Base-by-base conservation (phyloP, 441 rosid species). In the Daphne laureola region DNA sequence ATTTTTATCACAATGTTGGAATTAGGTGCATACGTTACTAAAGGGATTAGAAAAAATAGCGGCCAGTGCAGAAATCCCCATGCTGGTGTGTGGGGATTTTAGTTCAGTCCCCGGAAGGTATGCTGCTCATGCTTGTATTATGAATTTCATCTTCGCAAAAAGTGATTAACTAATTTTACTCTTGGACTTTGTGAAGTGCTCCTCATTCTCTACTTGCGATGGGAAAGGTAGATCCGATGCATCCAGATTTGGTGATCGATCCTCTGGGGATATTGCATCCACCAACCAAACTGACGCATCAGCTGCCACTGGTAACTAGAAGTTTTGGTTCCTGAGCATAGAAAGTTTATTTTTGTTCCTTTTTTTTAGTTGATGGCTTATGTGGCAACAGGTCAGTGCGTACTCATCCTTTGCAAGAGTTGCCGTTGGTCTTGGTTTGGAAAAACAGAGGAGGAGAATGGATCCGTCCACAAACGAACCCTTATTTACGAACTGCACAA, bases 61-160 rank as follows among this genome's bases (percentile, higher is more conserved):
- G 53, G 93, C 85, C 26, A 86, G 95, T 48, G 95, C 93, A 46
- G 93, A 90, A 71, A 90, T 90, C 70, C 95, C 97, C 26, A 90
- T 90, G 93, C 50, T 90, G 70, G 90, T 90, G 9, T 90, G 97
- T 78, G 97, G 97, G n/a, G 97, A 90, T 75, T 90, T 90, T 69
- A 81, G 84, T 67, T 78, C 97, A 6, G 59, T 71, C 40, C 95
- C 97, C 14, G 86, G 82, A 56, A 89, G 97, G 95, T 83, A 49
- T 27, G 81, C 63, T 43, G 13, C 46, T 8, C 3, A 43, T 43
- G 46, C 0, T 2, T 21, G 16, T 43, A 43, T 43, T 43, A 43
- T 43, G n/a, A 43, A 43, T 8, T 5, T 4, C 46, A 13, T 13
- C 14, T 43, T 43, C 13, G 38, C 38, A 31, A 31, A 36, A 60